Base-by-base conservation (phyloP, 202 grass and related monocot genomes). In the Dendrocalamus latiflorus region DNA sequence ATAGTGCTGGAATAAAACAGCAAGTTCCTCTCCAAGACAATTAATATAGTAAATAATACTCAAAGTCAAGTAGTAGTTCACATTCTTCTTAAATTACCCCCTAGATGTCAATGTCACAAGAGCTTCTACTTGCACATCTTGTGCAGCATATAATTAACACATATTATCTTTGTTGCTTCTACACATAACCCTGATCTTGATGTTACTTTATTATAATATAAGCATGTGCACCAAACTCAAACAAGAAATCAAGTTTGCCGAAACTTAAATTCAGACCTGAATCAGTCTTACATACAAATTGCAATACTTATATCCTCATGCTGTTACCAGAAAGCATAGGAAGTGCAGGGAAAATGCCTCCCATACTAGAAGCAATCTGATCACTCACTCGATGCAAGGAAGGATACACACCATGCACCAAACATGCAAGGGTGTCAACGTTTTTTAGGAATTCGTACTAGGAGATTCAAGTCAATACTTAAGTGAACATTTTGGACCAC, bases 21-120 rank as follows among this genome's bases (percentile, higher is more conserved):
- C 43, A 79, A 57, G 47, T 57, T 20, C 22, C 83, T 73, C 25
- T 66, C 59, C 20, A 13, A 7, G 13, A 77, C 74, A 54, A 54
- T 34, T 68, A 63, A 55, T 36, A 16, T 45, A 70, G 13, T 12
- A 78, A 68, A 60, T 21, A 47, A 65, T 64, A 60, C 74, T 58
- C 13, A 33, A 78, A 78, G 80, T 78, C 86, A 78, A 78, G 38
- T 77, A 56, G 39, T 15, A 78, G 57, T 54, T 72, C 73, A 64
- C 58, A 76, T 78, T 48, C 11, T 73, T 49, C 36, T 44, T 82
- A 70, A 82, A 64, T 51, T 82, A 71, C 54, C n/a, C 20, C 20
- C 18, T 41, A 64, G 47, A 33, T 51, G 74, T 83, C 80, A 24
- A 24, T 30, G 58, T 88, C 74, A 80, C 25, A 18, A 45, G 72